Evolutionary conservation across 805 yeast genomes (phyloP).

Genomic region (Lipomyces chichibuensis): DNA sequence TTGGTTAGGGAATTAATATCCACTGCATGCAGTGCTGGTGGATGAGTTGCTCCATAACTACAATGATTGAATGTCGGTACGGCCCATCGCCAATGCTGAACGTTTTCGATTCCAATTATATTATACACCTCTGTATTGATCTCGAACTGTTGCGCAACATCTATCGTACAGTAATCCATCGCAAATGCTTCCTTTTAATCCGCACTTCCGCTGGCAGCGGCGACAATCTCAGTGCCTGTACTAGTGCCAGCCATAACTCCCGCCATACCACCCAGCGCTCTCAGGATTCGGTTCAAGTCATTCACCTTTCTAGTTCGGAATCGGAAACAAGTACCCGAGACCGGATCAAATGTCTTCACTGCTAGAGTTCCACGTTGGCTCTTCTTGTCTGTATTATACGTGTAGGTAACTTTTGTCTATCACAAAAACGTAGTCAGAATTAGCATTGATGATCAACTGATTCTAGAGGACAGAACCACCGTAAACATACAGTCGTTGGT

Average conservation of each 20-base stretch:
- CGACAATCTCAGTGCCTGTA: slow-evolving; percentile 19
- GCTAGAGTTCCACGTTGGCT: slow-evolving; percentile 41
- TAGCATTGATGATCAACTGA: background rate
- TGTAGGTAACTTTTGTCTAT: slow-evolving; percentile 44
- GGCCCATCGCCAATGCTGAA: too few species aligned
- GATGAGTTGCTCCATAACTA: too few species aligned
- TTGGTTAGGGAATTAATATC: too few species aligned
- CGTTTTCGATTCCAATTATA: background rate
- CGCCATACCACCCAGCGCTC: slow-evolving; percentile 59
- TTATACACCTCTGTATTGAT: background rate
- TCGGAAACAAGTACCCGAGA: slow-evolving; percentile 62
- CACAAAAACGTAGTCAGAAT: background rate
- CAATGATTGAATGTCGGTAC: too few species aligned
- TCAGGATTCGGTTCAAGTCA: slow-evolving; percentile 71
- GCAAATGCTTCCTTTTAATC: background rate
- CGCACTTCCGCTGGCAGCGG: background rate
- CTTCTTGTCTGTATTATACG: slow-evolving; percentile 41
- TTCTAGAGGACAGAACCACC: background rate
- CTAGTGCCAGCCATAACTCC: slow-evolving; percentile 42
- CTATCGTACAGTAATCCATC: background rate
- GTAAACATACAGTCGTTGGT: slow-evolving; percentile 45
- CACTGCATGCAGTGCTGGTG: too few species aligned
- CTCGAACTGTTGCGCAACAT: background rate
- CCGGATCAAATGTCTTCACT: slow-evolving; percentile 69
- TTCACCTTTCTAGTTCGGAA: slow-evolving; percentile 64